Conservation (phyloP, 495 filamentous ascomycete genomes). For the Niebla homalea region DNA sequence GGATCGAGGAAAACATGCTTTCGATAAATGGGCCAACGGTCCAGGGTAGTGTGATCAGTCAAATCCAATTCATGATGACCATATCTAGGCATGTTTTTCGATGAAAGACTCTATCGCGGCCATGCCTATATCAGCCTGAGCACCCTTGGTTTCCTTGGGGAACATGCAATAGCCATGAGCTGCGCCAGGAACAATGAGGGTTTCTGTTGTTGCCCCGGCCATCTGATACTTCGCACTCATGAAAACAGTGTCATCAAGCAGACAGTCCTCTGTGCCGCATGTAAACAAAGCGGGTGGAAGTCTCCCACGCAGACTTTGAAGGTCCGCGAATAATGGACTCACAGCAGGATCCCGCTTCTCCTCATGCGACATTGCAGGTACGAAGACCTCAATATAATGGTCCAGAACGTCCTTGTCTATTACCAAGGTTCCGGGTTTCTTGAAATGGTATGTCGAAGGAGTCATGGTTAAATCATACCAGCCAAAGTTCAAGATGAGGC, state of each 20-base stretch:
- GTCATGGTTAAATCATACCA: constrained; percentile 30
- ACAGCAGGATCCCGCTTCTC: constrained; percentile 26
- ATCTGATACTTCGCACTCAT: constrained; percentile 40
- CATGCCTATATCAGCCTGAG: neutral
- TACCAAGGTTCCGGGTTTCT: constrained; percentile 20
- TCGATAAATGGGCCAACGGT: no score
- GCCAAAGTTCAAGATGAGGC: constrained; percentile 33
- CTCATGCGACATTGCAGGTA: constrained; percentile 25
- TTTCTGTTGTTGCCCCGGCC: constrained; percentile 33
- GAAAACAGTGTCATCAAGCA: constrained; percentile 41
- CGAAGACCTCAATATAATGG: constrained; percentile 28
- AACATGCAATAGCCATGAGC: constrained; percentile 34
- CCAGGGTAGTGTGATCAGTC: no score
- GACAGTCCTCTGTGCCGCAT: constrained; percentile 37
- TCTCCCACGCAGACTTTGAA: constrained; percentile 19
- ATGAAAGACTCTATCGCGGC: no score
- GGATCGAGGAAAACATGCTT: no score
- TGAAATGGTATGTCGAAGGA: constrained; percentile 21
- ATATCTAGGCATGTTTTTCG: no score
- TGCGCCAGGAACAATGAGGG: constrained; percentile 38
- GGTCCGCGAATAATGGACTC: constrained; percentile 31
- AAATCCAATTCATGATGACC: no score
- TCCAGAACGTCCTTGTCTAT: constrained; percentile 23
- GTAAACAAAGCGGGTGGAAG: constrained; percentile 40
- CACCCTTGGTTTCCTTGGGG: constrained; percentile 2